Evolutionary conservation across 768 basidiomycete genomes (phyloP).

Genomic region (Coprinopsis cinerea): DNA sequence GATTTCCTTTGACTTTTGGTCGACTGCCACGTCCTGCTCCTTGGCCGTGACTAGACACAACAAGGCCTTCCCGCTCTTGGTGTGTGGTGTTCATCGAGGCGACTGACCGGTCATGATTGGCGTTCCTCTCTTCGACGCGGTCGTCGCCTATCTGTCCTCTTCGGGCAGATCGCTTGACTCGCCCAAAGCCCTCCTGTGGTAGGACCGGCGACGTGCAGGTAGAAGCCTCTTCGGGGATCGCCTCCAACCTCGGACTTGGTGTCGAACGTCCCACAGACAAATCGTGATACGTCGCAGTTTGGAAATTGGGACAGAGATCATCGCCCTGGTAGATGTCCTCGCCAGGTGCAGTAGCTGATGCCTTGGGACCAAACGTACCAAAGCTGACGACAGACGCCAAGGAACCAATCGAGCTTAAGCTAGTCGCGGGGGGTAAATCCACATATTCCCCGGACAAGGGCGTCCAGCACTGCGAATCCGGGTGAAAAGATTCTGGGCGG

Average conservation of each 20-base stretch:
- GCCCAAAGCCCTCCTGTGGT: not conserved
- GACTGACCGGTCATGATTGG: too few relatives aligned
- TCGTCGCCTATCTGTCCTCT: too few relatives aligned
- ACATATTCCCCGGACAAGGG: not conserved
- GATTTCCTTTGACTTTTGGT: constrained; percentile 23
- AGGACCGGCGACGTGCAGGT: not conserved
- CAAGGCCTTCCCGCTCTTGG: too few relatives aligned
- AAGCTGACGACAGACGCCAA: not conserved
- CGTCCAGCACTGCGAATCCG: not conserved
- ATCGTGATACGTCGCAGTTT: too few relatives aligned
- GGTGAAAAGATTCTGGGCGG: constrained; percentile 1
- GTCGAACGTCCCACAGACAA: not conserved
- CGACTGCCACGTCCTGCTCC: not conserved
- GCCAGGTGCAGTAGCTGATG: not conserved
- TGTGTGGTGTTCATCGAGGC: too few relatives aligned
- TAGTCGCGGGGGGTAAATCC: not conserved
- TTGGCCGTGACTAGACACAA: too few relatives aligned
- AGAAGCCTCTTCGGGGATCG: not conserved
- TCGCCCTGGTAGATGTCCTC: not conserved
- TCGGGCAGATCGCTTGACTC: too few relatives aligned
- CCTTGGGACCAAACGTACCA: constrained; percentile 6
- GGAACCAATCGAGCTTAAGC: not conserved
- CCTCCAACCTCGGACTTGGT: not conserved
- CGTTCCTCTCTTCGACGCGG: too few relatives aligned
- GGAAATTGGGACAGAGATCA: not conserved